Conservation (phyloP, 2,329 filamentous ascomycete species). For the Paecilomyces dactylethromorphus region DNA sequence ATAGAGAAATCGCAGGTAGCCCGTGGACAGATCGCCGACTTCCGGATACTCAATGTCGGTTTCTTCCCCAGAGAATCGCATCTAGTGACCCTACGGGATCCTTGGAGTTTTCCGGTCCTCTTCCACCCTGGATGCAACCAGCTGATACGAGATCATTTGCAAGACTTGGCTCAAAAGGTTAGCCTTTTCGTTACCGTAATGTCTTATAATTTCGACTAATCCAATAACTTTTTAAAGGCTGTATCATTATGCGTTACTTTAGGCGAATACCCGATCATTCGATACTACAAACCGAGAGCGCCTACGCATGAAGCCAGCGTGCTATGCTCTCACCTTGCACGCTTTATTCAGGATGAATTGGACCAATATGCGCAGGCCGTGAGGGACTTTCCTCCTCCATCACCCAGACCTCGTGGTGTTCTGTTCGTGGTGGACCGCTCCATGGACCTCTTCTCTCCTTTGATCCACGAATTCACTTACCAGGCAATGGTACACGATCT, state of each 20-base stretch:
- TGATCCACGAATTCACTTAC: slow-evolving; percentile 95
- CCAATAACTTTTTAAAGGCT: slow-evolving; percentile 48
- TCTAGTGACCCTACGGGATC: slow-evolving; percentile 84
- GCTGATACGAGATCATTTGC: slow-evolving; percentile 75
- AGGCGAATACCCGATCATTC: slow-evolving; percentile 89
- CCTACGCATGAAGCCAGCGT: slow-evolving; percentile 82
- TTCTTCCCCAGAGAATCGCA: slow-evolving; percentile 89
- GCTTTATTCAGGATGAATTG: slow-evolving; percentile 85
- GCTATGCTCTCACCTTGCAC: slow-evolving; percentile 77
- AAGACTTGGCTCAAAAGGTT: slow-evolving; percentile 82
- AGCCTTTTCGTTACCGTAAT: not conserved
- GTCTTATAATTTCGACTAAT: slow-evolving; percentile 7
- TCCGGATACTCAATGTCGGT: slow-evolving; percentile 77
- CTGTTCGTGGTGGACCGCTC: slow-evolving; percentile 85
- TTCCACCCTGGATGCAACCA: slow-evolving; percentile 88
- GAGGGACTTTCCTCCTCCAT: slow-evolving; percentile 70
- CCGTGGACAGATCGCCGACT: slow-evolving; percentile 69
- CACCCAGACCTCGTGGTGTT: slow-evolving; percentile 68
- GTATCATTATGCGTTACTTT: slow-evolving; percentile 81
- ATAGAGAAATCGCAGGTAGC: slow-evolving; percentile 66
- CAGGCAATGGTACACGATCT: slow-evolving; percentile 97
- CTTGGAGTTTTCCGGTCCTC: slow-evolving; percentile 88
- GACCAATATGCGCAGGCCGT: slow-evolving; percentile 84
- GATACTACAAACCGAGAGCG: slow-evolving; percentile 75
- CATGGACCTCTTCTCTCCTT: slow-evolving; percentile 82